phyloP scores from a whole-genome alignment of 495 filamentous ascomycete genomes.

The Penicillium nucicola region DNA sequence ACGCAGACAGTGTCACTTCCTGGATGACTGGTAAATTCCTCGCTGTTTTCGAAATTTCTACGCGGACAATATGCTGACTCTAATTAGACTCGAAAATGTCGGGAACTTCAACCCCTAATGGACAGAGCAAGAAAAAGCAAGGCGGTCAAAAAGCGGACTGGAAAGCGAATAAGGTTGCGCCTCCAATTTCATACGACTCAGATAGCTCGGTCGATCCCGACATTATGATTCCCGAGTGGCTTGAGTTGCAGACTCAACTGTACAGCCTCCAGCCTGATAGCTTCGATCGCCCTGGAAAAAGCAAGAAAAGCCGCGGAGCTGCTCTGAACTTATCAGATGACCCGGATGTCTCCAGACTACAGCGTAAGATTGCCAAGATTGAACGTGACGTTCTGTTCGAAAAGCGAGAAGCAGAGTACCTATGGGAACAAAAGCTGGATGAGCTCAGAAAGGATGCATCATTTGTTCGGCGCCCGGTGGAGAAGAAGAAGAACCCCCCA shows the following conservation, averaged over 20 bases:
- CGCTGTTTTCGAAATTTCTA: conserved; percentile 12
- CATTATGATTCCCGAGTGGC: conserved; percentile 69
- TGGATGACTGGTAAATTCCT: conserved; percentile 44
- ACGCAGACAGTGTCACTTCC: conserved; percentile 34
- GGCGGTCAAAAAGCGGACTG: conserved; percentile 26
- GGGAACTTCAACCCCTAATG: conserved; percentile 29
- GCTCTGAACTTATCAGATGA: conserved; percentile 27
- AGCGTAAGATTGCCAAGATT: conserved; percentile 69
- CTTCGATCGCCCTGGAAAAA: conserved; percentile 45
- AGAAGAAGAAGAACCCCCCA: conserved; percentile 26
- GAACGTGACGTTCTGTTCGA: conserved; percentile 88
- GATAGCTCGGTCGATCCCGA: conserved; percentile 64
- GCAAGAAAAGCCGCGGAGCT: conserved; percentile 31
- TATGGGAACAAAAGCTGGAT: conserved; percentile 67
- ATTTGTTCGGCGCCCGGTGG: conserved; percentile 29
- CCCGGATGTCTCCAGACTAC: conserved; percentile 57
- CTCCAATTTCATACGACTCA: conserved; percentile 38
- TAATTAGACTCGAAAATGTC: conserved; percentile 33
- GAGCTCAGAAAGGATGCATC: conserved; percentile 60
- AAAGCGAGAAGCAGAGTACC: conserved; percentile 64
- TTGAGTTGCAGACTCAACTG: conserved; percentile 66
- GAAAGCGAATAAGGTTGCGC: conserved; percentile 22
- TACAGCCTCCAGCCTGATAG: conserved; percentile 69
- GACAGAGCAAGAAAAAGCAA: conserved; percentile 21
- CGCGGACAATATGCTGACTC: conserved; percentile 24